Percentiles rank a stretch among this genome's conserved stretches.
These are phyloP conservation scores for Starmerella stigmatis DNA, from an alignment of 805 yeast genomes.

Conservation along the genomic window DNA sequence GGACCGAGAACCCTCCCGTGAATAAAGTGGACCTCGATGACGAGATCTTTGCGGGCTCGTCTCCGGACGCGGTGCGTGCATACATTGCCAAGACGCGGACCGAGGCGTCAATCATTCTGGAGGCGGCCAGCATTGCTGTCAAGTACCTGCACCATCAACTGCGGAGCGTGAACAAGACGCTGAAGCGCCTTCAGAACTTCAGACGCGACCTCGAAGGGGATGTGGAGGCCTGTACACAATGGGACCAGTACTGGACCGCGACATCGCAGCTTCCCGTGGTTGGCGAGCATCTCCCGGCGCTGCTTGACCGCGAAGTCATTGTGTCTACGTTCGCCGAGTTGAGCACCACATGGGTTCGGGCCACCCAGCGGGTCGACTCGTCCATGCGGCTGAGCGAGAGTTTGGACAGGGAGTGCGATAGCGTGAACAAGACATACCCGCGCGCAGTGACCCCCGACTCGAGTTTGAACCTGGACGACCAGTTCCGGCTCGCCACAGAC, in stretches of 20 bases:
- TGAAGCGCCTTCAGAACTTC: constrained; percentile 4
- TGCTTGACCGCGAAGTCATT: constrained; percentile 7
- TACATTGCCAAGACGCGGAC: not conserved
- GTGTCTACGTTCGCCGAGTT: constrained; percentile 4
- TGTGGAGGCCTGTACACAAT: constrained; percentile 16
- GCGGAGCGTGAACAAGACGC: not conserved
- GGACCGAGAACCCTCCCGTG: constrained; percentile 10
- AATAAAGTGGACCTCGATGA: constrained; percentile 1
- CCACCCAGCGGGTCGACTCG: not conserved
- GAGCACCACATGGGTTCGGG: constrained; percentile 4
- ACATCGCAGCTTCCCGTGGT: constrained; percentile 11
- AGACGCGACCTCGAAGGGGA: constrained; percentile 16
- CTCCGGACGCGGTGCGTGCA: not conserved
- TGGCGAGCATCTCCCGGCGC: constrained; percentile 12
- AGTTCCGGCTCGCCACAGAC: constrained; percentile 1
- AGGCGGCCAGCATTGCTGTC: constrained; percentile 5
- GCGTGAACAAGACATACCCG: not conserved
- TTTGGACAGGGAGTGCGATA: not conserved
- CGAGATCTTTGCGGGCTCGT: constrained; percentile 6
- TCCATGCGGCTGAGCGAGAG: not conserved
- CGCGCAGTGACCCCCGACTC: not conserved
- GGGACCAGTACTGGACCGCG: constrained; percentile 19
- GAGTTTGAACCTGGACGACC: not conserved
- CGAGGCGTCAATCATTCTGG: constrained; percentile 4
- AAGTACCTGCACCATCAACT: constrained; percentile 10